Base-by-base conservation (phyloP, 305 asterid species). In the Salvia sclarea region DNA sequence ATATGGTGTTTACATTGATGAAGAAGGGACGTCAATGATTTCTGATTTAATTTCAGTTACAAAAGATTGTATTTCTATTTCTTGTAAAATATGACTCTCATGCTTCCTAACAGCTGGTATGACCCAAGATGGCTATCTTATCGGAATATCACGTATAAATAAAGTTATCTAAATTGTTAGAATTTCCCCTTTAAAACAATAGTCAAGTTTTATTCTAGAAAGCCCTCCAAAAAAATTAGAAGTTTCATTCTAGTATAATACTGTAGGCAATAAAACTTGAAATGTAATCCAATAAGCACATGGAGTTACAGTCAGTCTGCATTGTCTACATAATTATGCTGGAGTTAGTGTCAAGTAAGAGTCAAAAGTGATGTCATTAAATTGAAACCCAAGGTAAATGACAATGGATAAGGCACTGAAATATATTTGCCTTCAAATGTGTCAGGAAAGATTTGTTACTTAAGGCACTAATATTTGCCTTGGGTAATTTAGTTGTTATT, bases 21-120 rank as follows among this genome's bases (percentile, higher is more conserved):
- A 9, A 22, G 35, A 52, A 24, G 37, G 56, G 75, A 54, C 65
- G 66, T 17, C 18, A 33, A 17, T 70, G 14, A 24, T 56, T 35
- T 75, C 64, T 54, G 64, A 53, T 63, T 67, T 22, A 49, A 53
- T 72, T 50, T 22, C 72, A 58, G 65, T 4, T 59, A 8, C 56
- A 22, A 71, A 52, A 20, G n/a, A 55, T 49, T 49, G 31, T 14
- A 48, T 22, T 50, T 68, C 55, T 24, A 40, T 37, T 59, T 65
- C 30, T 41, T 24, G 43, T 41, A 6, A 61, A 45, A 38, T 67
- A 9, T 58, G 62, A 24, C 59, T 33, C 43, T 37, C 31, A 22
- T 22, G 54, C 41, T 45, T 54, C 28, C 44, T 50, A 64, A 31
- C 24, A 49, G 21, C 61, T 68, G 22, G 8, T 41, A 52, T 45